Conservation (phyloP, 1,284 basidiomycete species). For the Agaricales sp. region DNA sequence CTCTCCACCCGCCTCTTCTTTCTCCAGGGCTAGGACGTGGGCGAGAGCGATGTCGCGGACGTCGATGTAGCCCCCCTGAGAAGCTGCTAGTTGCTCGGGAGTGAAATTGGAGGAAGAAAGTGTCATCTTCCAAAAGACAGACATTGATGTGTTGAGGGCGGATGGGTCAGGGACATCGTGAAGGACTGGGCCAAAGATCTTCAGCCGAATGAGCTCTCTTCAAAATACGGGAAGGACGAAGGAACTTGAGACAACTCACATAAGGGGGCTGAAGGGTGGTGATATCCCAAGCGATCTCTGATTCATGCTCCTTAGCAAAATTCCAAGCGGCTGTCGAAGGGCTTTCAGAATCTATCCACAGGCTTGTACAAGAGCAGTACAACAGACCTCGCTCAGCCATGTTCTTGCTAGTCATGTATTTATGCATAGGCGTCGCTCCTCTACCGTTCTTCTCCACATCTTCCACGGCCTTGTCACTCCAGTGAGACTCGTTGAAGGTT, state of each 20-base stretch:
- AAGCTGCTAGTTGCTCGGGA: background rate
- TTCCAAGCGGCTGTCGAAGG: conserved; percentile 16
- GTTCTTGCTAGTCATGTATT: conserved; percentile 16
- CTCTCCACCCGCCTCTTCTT: conserved; percentile 7
- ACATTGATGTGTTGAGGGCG: conserved; percentile 4
- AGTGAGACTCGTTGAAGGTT: conserved; percentile 23
- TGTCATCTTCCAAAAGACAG: conserved; percentile 17
- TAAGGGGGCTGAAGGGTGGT: conserved; percentile 14
- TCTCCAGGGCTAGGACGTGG: conserved; percentile 8
- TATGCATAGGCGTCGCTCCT: conserved; percentile 15
- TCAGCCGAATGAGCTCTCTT: background rate
- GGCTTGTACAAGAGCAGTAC: too few species aligned
- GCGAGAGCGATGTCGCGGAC: too few species aligned
- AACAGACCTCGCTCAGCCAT: conserved; percentile 16
- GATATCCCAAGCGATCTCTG: conserved; percentile 14
- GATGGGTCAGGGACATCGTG: conserved; percentile 6
- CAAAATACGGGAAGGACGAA: background rate
- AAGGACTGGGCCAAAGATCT: conserved; percentile 7
- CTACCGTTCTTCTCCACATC: conserved; percentile 23
- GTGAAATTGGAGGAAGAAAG: conserved; percentile 6
- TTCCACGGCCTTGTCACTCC: conserved; percentile 30
- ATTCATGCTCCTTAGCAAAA: conserved; percentile 12
- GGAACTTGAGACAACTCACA: conserved; percentile 8
- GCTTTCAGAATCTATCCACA: too few species aligned
- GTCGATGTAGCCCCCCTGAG: conserved; percentile 7